Percentiles rank a stretch among this genome's conserved stretches.
Evolutionary conservation across 179 eudicot species (phyloP).

Genomic region (Dionaea muscipula): DNA sequence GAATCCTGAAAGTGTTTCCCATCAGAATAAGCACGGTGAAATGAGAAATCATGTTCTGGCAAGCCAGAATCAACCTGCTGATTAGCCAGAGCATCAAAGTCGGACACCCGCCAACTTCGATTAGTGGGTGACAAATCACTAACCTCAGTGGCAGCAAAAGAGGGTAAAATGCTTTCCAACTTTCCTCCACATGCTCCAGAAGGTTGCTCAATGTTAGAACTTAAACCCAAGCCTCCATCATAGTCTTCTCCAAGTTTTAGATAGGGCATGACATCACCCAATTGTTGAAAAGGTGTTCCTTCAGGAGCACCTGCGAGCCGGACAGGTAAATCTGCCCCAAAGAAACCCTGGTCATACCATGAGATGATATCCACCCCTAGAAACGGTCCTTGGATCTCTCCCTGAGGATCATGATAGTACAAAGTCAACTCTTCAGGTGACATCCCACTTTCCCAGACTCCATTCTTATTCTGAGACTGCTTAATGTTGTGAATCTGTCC

Average conservation of each 20-base stretch:
- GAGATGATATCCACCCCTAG: slow-evolving; percentile 91
- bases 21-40: slow-evolving; percentile 27
- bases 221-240: slow-evolving; percentile 16
- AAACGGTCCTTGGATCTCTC: slow-evolving; percentile 92
- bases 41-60: slow-evolving; percentile 25
- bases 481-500: slow-evolving; percentile 24
- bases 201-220: slow-evolving; percentile 28
- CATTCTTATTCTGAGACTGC: slow-evolving; percentile 24
- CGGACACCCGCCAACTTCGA: slow-evolving; percentile 37
- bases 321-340: slow-evolving; percentile 74
- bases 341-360: slow-evolving; percentile 97
- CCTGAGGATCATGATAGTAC: slow-evolving; percentile 84
- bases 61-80: slow-evolving; percentile 27
- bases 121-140: slow-evolving; percentile 21
- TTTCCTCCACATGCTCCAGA: slow-evolving; percentile 21
- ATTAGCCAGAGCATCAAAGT: slow-evolving; percentile 29
- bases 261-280: slow-evolving; percentile 87
- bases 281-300: slow-evolving; percentile 45
- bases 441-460: slow-evolving; percentile 27
- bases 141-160: slow-evolving; percentile 28
- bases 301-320: slow-evolving; percentile 77
- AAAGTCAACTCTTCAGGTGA: slow-evolving; percentile 70
- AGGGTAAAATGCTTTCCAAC: slow-evolving; percentile 16
- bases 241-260: slow-evolving; percentile 34
- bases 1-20: slow-evolving; percentile 37